Percentiles rank a stretch among this genome's conserved stretches.
Evolutionary conservation across 2,329 filamentous ascomycete genomes (phyloP).

Genomic region (Xenoacremonium recifei): DNA sequence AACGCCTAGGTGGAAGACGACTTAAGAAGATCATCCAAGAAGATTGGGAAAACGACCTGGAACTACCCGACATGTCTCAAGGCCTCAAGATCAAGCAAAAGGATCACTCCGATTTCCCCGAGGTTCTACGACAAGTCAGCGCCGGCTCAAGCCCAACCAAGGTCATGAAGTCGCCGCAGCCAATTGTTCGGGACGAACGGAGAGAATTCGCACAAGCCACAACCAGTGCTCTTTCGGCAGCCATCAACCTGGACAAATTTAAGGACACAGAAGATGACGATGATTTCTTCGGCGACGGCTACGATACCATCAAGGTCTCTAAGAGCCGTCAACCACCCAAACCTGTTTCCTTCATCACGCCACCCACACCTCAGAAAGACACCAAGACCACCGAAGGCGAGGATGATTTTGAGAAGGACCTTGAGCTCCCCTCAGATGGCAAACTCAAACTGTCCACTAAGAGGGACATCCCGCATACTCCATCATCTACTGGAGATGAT

Average conservation of each 20-base stretch:
- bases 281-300: conserved; percentile 62
- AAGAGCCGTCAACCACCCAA: conserved; percentile 55
- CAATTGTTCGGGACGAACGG: conserved; percentile 25
- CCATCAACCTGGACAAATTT: conserved; percentile 62
- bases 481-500: conserved; percentile 65
- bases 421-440: conserved; percentile 68
- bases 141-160: conserved; percentile 53
- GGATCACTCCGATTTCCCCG: conserved; percentile 62
- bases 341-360: conserved; percentile 52
- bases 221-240: conserved; percentile 37
- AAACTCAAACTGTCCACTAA: conserved; percentile 63
- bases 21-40: conserved; percentile 72
- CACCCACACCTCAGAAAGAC: conserved; percentile 53
- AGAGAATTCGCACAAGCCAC: conserved; percentile 31
- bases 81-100: conserved; percentile 64
- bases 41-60: conserved; percentile 79
- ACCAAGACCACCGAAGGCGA: conserved; percentile 36
- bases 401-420: conserved; percentile 70
- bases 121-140: conserved; percentile 66
- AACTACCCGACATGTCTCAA: conserved; percentile 60
- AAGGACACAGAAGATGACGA: conserved; percentile 62
- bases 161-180: conserved; percentile 25
- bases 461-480: conserved; percentile 62
- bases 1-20: conserved; percentile 76
- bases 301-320: conserved; percentile 66